Evolutionary conservation across 169 alveolate species (phyloP), one percentile per base, ranked within the genome.

Genomic region (Eimeria nieschulzi): DNA sequence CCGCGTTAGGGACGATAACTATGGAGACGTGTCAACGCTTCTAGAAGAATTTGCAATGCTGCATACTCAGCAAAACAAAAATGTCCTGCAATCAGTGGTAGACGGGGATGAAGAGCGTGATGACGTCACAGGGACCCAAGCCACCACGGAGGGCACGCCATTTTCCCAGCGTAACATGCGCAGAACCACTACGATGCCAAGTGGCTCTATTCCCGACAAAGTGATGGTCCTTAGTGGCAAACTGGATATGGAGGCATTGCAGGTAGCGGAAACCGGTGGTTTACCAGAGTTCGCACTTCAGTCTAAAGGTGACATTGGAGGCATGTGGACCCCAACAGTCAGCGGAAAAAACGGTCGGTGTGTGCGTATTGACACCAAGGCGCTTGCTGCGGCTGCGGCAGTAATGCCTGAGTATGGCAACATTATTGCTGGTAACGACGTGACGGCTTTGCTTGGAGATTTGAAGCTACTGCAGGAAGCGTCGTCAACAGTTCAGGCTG

Each of bases 381-480:
- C 26, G 51, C 76, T 66, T 26, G 76, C 76, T 8, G 76, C 76
- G 17, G 76, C 76, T 26, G 68, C 68, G 23, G 7, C 68, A 0
- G n/a, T 59, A 15, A 15, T 15, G 23, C 76, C 17, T 15, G 76
- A 66, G 0, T 66, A n/a, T 21, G 23, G 46, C 39, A 66, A 66
- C 76, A n/a, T 66, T 15, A 15, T n/a, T 26, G 25, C 21, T 10
- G 46, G 76, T 21, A 66, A 21, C 76, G 23, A 21, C 76, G 23
- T 66, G 76, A 23, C 76, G 26, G 76, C 76, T 15, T 26, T 66
- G 12, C 39, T 66, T 15, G 76, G 76, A 26, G 76, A 66, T n/a
- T n/a, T 66, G 39, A 66, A 66, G 76, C 76, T 66, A 13, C 39
- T 66, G 46, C 76, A 66, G 39, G 76, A 66, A 21, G 76, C 76